Evolutionary conservation across 495 filamentous ascomycete species (phyloP).

Genomic region (Penicillium arizonense): DNA sequence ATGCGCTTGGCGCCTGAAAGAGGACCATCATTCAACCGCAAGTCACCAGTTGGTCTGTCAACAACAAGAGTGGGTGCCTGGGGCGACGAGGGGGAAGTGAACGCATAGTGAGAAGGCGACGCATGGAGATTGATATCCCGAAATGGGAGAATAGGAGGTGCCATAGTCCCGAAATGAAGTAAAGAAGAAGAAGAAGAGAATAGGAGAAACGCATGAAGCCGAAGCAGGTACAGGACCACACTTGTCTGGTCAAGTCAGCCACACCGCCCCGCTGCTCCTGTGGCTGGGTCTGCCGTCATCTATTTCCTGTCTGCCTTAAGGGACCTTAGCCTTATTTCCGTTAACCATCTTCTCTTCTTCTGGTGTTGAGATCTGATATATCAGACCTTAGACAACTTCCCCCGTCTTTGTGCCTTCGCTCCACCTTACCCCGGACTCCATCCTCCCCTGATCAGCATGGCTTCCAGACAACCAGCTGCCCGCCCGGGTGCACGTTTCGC

Average conservation of each 20-base stretch:
- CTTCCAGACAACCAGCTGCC: constrained; percentile 71
- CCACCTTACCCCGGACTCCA: constrained; percentile 5
- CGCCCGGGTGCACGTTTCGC: constrained; percentile 84
- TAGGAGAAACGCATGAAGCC: constrained; percentile 28
- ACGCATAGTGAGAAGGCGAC: constrained; percentile 88
- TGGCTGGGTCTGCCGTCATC: constrained; percentile 33
- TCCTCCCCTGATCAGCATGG: constrained; percentile 55
- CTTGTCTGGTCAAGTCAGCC: constrained; percentile 18
- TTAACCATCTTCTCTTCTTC: not conserved
- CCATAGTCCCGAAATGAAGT: constrained; percentile 43
- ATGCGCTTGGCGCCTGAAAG: constrained; percentile 75
- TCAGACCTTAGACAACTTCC: not conserved
- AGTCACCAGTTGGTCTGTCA: constrained; percentile 88
- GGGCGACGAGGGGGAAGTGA: constrained; percentile 92
- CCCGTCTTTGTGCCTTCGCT: constrained; percentile 3
- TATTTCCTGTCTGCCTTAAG: constrained; percentile 21
- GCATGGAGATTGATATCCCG: constrained; percentile 95
- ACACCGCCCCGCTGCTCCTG: constrained; percentile 32
- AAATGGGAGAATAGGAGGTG: constrained; percentile 67
- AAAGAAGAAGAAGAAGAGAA: constrained; percentile 4
- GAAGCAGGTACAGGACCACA: constrained; percentile 14
- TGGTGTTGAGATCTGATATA: not conserved
- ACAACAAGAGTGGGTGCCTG: constrained; percentile 82
- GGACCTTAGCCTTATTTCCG: not conserved
- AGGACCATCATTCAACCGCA: constrained; percentile 77